Percentiles rank a stretch among this genome's conserved stretches.
These are phyloP conservation scores for Pseudocercospora fuligena DNA, from an alignment of 2,329 filamentous ascomycete genomes.

Conservation along the genomic window DNA sequence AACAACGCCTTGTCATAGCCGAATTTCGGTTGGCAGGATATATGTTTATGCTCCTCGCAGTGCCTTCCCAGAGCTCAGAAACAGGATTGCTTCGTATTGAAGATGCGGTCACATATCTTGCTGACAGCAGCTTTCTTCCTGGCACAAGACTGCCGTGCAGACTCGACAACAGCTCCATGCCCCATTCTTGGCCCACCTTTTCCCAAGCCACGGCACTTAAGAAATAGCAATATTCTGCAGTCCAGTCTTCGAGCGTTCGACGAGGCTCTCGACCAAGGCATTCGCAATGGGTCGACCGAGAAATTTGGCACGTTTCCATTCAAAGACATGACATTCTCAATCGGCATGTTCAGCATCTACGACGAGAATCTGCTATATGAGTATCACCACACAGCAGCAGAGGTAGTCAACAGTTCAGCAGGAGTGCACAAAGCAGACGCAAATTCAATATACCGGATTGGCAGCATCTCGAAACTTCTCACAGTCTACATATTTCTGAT, in stretches of 20 bases:
- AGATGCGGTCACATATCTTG: background rate
- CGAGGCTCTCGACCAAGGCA: background rate
- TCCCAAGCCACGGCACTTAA: background rate
- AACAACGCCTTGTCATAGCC: no score
- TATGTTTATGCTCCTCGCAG: no score
- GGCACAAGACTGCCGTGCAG: background rate
- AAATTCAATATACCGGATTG: conserved; percentile 15
- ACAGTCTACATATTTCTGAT: conserved; percentile 15
- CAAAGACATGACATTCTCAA: conserved; percentile 17
- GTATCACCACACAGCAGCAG: conserved; percentile 16
- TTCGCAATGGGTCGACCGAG: background rate
- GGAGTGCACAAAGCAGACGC: conserved; percentile 10
- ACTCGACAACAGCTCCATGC: conserved; percentile 2
- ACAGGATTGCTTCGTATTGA: background rate
- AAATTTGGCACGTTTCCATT: background rate
- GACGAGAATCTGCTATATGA: conserved; percentile 14
- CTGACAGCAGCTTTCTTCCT: background rate
- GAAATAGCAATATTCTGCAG: background rate
- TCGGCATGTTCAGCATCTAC: conserved; percentile 16
- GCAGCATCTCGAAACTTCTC: conserved; percentile 13
- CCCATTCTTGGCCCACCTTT: conserved; percentile 3
- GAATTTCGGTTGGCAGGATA: no score
- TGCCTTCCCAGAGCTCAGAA: background rate
- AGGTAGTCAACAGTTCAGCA: background rate
- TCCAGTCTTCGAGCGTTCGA: background rate